These are phyloP conservation scores for Schizonepeta tenuifolia DNA, from an alignment of 257 asterid species.

Conservation along the genomic window DNA sequence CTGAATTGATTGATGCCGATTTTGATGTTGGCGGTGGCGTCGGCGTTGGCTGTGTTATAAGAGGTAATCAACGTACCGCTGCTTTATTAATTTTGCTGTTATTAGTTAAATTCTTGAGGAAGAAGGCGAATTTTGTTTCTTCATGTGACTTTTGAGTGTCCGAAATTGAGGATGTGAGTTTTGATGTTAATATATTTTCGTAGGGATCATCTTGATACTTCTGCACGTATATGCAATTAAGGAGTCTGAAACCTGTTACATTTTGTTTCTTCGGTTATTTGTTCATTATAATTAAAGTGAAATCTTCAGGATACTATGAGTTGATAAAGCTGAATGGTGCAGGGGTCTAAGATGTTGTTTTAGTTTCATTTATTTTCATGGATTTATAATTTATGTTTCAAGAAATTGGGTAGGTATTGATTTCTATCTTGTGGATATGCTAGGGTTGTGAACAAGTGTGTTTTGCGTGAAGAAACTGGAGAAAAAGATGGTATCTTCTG, in stretches of 20 bases:
- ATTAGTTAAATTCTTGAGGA: background rate
- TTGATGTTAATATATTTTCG: background rate
- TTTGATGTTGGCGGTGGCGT: background rate
- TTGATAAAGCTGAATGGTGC: background rate
- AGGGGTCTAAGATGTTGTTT: background rate
- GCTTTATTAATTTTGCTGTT: background rate
- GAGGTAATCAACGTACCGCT: background rate
- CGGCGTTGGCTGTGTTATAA: background rate
- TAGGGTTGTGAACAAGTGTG: slow-evolving; percentile 31
- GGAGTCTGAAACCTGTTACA: background rate
- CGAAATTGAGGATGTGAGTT: background rate
- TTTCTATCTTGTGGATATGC: background rate
- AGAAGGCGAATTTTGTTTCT: background rate
- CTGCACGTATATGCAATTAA: background rate
- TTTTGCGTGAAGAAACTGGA: slow-evolving; percentile 10
- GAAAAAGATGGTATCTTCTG: slow-evolving; percentile 67
- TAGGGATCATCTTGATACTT: background rate
- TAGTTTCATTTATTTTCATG: background rate
- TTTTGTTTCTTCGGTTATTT: background rate
- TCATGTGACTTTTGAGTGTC: background rate
- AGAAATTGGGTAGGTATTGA: background rate
- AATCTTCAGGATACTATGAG: background rate
- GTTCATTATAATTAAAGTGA: background rate
- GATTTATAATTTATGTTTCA: background rate
- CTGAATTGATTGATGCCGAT: background rate